Evolutionary conservation across 2,329 filamentous ascomycete species (phyloP), one percentile per base, ranked within the genome.

Genomic region (Endoconidiophora polonica): DNA sequence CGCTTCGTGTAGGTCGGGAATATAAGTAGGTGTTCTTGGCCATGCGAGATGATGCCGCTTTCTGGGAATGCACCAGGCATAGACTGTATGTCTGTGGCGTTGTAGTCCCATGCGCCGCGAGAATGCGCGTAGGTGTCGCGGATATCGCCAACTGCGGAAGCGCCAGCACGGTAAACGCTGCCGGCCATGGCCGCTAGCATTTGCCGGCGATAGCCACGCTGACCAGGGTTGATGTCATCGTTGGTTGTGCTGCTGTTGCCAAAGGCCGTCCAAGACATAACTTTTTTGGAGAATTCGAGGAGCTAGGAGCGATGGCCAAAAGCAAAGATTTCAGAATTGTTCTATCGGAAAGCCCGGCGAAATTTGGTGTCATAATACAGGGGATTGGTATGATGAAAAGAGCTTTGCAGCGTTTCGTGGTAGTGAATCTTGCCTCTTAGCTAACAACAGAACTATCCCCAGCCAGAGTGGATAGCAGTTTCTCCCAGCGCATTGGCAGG

Each of bases 1-100:
- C 72, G 73, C 60, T 88, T 79, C 6, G 86, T 86, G 62, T 98
- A 98, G 48, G 86, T 95, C 0, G 91, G 91, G 57, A 98, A 98
- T 22, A 98, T 63, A 7, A 98, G 77, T 79, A 98, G 86, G 66
- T 96, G 86, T 62, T 95, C 87, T 54, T 86, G 77, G 10, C 86
- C 88, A 54, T 79, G 80, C 9, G 79, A 75, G 14, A 83, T 76
- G 53, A 94, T 83, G n/a, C 82, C 77, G 16, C 86, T 83, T 57
- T 94, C 82, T 0, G 87, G 86, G 59, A 94, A 95, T 1, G 81
- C 77, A 0, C 82, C 83, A 0, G 86, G 81, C 26, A 85, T 83
- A 42, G 71, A 62, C 60, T 4, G 62, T 53, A 54, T 44, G 3
- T 55, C 49, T 3, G 44, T 58, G 1, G 55, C 58, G 14, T 64